Base-by-base conservation (phyloP, 2,329 filamentous ascomycete species). In the Alternaria postmessia region DNA sequence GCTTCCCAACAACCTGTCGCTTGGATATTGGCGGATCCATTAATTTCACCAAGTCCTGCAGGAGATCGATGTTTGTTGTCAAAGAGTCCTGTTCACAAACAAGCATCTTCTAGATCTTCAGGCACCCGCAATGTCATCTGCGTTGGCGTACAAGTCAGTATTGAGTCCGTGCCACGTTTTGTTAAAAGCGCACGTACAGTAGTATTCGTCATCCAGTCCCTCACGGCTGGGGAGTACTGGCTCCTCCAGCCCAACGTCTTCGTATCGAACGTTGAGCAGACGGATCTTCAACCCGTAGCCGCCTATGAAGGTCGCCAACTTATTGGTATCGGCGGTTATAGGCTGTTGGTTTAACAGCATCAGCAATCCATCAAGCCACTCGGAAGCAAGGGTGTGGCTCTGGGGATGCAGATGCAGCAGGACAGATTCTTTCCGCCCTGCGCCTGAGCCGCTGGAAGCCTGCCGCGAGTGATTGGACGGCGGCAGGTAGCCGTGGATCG, bases 271-370 rank as follows among this genome's bases (percentile, higher is more conserved):
- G 78, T 98, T 99, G 70, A 99, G 83, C 74, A 99, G 81, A 41
- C 95, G 85, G 63, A 99, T 96, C 82, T 96, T 96, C 64, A 98
- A 82, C 5, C 95, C 94, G 75, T 97, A 98, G 68, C 96, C 91
- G 73, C 89, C 89, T 61, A 98, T 91, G 70, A 97, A 82, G 56
- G 89, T 88, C 54, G 97, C 90, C 63, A 98, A 82, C 78, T 95
- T 96, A 75, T 91, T 94, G 36, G 95, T 98, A 80, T 98, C 94
- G 3, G 93, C 88, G n/a, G 95, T 99, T 75, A 99, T 97, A 20
- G 95, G 95, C 60, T 94, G 88, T 79, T 99, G 95, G 74, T 96
- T 93, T 24, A 99, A 85, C 55, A 99, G 84, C 93, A 99, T 96
- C 57, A 98, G 85, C 65, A 99, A 81, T 1, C 95, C 95, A 76